A percentile compares a stretch with the other conserved stretches of the same genome.
Evolutionary conservation across 495 filamentous ascomycete genomes (phyloP).

Genomic region (Penicillium ochrochloron): DNA sequence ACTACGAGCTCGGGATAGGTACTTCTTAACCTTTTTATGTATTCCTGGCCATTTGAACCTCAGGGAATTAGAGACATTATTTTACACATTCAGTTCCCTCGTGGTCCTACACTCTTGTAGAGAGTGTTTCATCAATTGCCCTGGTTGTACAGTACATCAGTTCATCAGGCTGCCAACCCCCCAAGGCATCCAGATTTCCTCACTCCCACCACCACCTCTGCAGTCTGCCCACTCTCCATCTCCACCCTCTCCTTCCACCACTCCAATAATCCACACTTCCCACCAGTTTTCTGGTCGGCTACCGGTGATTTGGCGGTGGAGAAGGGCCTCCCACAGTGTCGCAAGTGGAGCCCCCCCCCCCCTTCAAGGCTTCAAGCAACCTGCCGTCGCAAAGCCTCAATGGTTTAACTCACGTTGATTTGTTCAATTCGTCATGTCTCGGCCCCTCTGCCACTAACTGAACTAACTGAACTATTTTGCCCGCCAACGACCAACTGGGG

Average conservation of each 20-base stretch:
- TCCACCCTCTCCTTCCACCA: neutral
- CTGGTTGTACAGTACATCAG: neutral
- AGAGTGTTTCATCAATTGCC: no score
- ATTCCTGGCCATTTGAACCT: neutral
- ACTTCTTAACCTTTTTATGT: neutral
- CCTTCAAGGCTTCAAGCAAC: no score
- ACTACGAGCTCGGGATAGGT: no score
- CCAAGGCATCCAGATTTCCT: conserved; percentile 5
- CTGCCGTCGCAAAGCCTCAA: conserved; percentile 7
- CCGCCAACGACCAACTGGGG: neutral
- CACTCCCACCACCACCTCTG: neutral
- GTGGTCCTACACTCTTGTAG: no score
- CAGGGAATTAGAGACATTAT: neutral
- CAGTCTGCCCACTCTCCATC: neutral
- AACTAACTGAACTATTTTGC: no score
- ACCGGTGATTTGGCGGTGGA: conserved; percentile 2
- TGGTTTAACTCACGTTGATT: neutral
- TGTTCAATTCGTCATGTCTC: neutral
- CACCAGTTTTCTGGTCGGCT: conserved; percentile 1
- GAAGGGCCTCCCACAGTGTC: neutral
- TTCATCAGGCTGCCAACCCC: neutral
- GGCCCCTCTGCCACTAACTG: conserved; percentile 4
- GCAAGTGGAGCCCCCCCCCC: neutral
- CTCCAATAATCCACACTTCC: neutral
- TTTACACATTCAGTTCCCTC: neutral